These are phyloP conservation scores for Pelargonium nanum DNA, from an alignment of 345 rosid species.

Conservation along the genomic window DNA sequence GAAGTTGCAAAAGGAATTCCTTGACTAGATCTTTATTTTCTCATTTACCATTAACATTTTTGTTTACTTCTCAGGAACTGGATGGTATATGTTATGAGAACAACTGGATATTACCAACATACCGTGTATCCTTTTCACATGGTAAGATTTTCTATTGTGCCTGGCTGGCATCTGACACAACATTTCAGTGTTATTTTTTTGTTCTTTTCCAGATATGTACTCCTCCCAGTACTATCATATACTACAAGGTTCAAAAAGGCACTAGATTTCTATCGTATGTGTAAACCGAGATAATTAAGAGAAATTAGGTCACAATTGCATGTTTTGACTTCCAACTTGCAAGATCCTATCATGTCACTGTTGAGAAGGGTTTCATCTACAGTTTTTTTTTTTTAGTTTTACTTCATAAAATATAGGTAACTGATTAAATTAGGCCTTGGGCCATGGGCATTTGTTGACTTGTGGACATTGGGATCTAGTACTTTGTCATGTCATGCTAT, in stretches of 20 bases:
- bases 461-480: too few species aligned
- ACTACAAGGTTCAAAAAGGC: background rate
- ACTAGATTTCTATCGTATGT: too few species aligned
- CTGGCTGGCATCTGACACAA: background rate
- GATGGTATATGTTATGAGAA: conserved; percentile 43
- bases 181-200: background rate
- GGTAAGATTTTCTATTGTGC: conserved; percentile 41
- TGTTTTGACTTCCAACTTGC: background rate
- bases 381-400: background rate
- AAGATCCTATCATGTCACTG: background rate
- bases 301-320: background rate
- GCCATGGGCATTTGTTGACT: too few species aligned
- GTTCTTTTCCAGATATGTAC: background rate
- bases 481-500: too few species aligned
- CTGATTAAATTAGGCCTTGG: too few species aligned
- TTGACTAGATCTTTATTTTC: background rate
- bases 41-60: background rate
- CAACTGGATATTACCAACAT: conserved; percentile 56
- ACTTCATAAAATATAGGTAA: too few species aligned
- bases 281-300: background rate
- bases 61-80: conserved; percentile 37
- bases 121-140: conserved; percentile 30
- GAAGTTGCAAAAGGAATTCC: background rate
- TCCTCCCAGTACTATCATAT: background rate
- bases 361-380: background rate